Evolutionary conservation across 1,284 basidiomycete genomes (phyloP), one percentile per base, ranked within the genome.

Genomic region (Fomitopsis betulina): DNA sequence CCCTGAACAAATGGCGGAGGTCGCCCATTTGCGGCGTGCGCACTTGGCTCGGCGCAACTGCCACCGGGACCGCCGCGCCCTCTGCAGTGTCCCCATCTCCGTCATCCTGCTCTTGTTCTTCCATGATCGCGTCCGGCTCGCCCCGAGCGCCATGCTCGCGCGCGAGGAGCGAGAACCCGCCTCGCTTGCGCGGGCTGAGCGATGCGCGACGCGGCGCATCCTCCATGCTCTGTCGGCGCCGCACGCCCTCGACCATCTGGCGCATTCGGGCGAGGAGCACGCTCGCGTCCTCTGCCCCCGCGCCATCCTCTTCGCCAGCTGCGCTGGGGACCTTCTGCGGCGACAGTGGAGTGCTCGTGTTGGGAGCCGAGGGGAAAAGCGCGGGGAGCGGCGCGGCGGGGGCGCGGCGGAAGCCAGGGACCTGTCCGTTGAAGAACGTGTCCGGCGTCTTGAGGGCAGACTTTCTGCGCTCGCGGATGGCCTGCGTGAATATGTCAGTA

Each of bases 211-310:
- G n/a, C 53, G 56, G 5, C 54, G 57, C n/a, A 64, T 32, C 35
- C 32, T 27, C 17, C 55, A 56, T 66, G 63, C 83, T 84, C 63
- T 79, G 73, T 54, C 83, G 70, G 58, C 80, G 74, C 72, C 83
- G 84, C 73, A 84, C 81, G 30, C 75, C 79, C 61, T 84, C 83
- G 12, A 86, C 81, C 33, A 83, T 85, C 64, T 81, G 77, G 64
- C 79, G 82, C 82, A 86, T 85, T 62, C 76, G 77, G 57, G 85
- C 83, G 47, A 86, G 70, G 40, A 86, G 68, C 15, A 77, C 76
- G 8, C 77, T 71, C 0, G 84, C 80, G 60, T 85, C 83, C 35
- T 80, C 68, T 33, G 73, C 67, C 19, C 69, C 69, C n/a, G 17
- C 32, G 32, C 71, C 70, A 9, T 70, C 66, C 38, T 70, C 69